These are phyloP conservation scores for Capronia epimyces DNA, from an alignment of 2,329 filamentous ascomycete genomes.

Conservation along the genomic window DNA sequence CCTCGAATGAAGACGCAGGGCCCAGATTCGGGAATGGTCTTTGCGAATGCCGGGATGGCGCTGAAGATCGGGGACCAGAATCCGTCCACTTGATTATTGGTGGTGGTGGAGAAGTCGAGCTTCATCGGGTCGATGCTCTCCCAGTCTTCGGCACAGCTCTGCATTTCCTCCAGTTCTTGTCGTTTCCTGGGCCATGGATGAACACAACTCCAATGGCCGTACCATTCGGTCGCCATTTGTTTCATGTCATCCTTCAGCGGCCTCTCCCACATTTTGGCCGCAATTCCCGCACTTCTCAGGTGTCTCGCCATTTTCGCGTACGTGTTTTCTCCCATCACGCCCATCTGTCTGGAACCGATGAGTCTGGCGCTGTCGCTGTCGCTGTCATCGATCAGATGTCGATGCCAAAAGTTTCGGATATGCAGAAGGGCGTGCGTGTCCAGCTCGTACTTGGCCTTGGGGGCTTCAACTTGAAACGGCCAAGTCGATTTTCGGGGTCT, in stretches of 20 bases:
- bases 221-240: slow-evolving; percentile 17
- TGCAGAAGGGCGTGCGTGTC: slow-evolving; percentile 35
- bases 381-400: slow-evolving; percentile 34
- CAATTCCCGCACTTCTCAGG: slow-evolving; percentile 16
- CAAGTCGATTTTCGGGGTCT: neutral
- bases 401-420: slow-evolving; percentile 41
- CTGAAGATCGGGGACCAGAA: slow-evolving; percentile 26
- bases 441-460: slow-evolving; percentile 24
- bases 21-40: slow-evolving; percentile 13
- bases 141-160: slow-evolving; percentile 37
- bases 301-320: slow-evolving; percentile 25
- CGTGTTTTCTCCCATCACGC: slow-evolving; percentile 23
- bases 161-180: slow-evolving; percentile 30
- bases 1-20: slow-evolving; percentile 21
- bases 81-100: slow-evolving; percentile 10
- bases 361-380: neutral
- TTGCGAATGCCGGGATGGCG: slow-evolving; percentile 22
- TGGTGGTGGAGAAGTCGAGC: slow-evolving; percentile 21
- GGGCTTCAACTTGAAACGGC: neutral
- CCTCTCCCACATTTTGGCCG: slow-evolving; percentile 21
- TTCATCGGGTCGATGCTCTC: slow-evolving; percentile 23
- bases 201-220: slow-evolving; percentile 33
- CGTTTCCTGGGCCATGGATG: slow-evolving; percentile 33
- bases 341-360: neutral
- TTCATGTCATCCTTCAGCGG: slow-evolving; percentile 11